A percentile compares a stretch with the other conserved stretches of the same genome.
Conservation (phyloP, 1,284 basidiomycete genomes). For the Sphagnurus paluster region DNA sequence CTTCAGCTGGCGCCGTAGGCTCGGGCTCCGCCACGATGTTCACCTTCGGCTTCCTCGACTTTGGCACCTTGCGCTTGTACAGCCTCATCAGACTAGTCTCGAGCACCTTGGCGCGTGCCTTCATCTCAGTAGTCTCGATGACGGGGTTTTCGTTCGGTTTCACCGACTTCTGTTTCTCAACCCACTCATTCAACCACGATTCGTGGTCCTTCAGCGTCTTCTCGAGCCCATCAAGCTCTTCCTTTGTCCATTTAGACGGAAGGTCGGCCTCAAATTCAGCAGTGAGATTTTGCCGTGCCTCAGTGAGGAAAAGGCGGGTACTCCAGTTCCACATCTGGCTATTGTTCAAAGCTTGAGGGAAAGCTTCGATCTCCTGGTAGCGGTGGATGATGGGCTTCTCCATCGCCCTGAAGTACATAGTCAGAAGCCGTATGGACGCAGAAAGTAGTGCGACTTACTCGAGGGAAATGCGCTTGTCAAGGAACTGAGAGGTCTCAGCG, state of each 20-base stretch:
- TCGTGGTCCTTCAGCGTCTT: conserved; percentile 76
- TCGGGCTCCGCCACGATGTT: conserved; percentile 27
- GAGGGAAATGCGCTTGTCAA: conserved; percentile 72
- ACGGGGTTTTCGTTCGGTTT: conserved; percentile 79
- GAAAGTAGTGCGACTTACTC: conserved; percentile 59
- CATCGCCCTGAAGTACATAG: conserved; percentile 51
- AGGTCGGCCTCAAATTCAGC: conserved; percentile 54
- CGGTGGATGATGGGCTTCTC: conserved; percentile 85
- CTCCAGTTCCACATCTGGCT: conserved; percentile 82
- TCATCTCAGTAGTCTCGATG: conserved; percentile 81
- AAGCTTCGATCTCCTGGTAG: conserved; percentile 83
- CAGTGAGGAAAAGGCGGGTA: conserved; percentile 77
- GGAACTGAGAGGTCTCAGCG: conserved; percentile 74
- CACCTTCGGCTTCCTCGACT: conserved; percentile 47
- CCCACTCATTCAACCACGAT: conserved; percentile 75
- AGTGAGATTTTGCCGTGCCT: conserved; percentile 75
- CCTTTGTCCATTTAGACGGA: conserved; percentile 76
- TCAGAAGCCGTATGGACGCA: conserved; percentile 2
- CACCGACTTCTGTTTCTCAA: conserved; percentile 78
- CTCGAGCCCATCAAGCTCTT: conserved; percentile 80
- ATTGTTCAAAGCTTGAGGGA: conserved; percentile 72
- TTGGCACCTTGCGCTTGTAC: conserved; percentile 64
- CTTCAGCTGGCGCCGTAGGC: conserved; percentile 10
- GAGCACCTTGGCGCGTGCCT: conserved; percentile 74
- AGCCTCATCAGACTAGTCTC: conserved; percentile 74